phyloP scores from a whole-genome alignment of 345 rosid species.

The Boechera divaricarpa region DNA sequence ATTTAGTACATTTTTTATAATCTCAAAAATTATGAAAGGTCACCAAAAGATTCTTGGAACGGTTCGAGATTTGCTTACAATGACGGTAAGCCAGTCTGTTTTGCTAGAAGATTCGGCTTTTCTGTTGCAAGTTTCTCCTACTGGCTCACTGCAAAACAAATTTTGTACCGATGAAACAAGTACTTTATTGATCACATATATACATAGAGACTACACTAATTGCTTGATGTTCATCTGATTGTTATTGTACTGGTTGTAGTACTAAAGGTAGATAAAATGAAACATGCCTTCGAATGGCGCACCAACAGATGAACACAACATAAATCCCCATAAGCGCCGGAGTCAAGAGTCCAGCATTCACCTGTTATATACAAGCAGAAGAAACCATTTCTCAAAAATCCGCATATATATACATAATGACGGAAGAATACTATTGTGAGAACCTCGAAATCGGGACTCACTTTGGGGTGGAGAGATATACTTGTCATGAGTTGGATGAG shows the following conservation, averaged over 20 bases:
- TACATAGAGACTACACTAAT: not conserved
- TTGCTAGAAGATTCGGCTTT: slow-evolving; percentile 74
- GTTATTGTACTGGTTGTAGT: not conserved
- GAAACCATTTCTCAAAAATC: not conserved
- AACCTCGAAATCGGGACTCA: slow-evolving; percentile 35
- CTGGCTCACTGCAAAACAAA: slow-evolving; percentile 76
- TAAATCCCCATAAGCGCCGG: slow-evolving; percentile 96
- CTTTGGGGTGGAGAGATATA: slow-evolving; percentile 82
- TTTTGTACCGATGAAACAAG: not conserved
- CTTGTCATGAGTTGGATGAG: slow-evolving; percentile 96
- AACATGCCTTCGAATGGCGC: slow-evolving; percentile 84
- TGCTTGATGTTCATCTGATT: not conserved
- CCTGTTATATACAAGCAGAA: slow-evolving; percentile 49
- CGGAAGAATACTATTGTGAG: not conserved
- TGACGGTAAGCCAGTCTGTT: slow-evolving; percentile 94
- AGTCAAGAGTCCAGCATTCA: slow-evolving; percentile 76
- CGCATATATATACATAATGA: not conserved
- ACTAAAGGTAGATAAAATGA: not conserved
- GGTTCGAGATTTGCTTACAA: slow-evolving; percentile 51
- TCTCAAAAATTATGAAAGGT: not conserved
- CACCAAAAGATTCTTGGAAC: not conserved
- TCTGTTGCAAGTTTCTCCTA: slow-evolving; percentile 81
- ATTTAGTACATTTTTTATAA: slow-evolving; percentile 2
- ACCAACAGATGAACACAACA: slow-evolving; percentile 89
- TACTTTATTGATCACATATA: not conserved